Evolutionary conservation across 139 green algal species (phyloP).

Genomic region (Haematococcus sp.): DNA sequence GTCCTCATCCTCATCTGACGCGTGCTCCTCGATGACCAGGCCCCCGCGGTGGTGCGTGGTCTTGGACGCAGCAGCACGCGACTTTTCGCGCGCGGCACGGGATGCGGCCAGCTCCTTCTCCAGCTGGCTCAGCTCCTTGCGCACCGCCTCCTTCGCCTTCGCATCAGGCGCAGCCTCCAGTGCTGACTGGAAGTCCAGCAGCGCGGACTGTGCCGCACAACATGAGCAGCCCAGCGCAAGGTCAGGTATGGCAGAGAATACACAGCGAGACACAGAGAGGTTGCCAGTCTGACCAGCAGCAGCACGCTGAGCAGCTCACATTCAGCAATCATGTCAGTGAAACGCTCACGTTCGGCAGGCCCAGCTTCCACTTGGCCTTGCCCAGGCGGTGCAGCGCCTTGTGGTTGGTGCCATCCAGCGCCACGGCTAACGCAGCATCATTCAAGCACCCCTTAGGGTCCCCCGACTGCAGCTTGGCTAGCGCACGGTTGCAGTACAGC

Average conservation of each 20-base stretch:
- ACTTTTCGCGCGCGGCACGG: neutral
- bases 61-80: neutral
- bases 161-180: conserved; percentile 2
- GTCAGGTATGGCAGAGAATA: neutral
- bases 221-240: neutral
- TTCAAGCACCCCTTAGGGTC: conserved; percentile 11
- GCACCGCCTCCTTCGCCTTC: neutral
- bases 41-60: conserved; percentile 19
- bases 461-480: conserved; percentile 6
- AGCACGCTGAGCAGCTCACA: too few species aligned
- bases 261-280: too few species aligned
- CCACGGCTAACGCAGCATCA: conserved; percentile 22
- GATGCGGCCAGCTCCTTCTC: neutral
- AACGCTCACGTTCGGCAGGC: conserved; percentile 16
- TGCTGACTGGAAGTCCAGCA: conserved; percentile 19
- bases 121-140: neutral
- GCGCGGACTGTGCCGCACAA: neutral
- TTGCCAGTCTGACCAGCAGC: neutral
- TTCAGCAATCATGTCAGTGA: too few species aligned
- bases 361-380: conserved; percentile 25
- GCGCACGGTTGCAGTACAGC: conserved; percentile 30
- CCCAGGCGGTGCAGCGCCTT: conserved; percentile 37
- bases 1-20: conserved; percentile 23
- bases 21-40: conserved; percentile 8
- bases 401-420: conserved; percentile 25